A percentile compares a stretch with the other conserved stretches of the same genome.
Conservation (phyloP, 108 stramenopile genomes). For the Asterionellopsis glacialis region DNA sequence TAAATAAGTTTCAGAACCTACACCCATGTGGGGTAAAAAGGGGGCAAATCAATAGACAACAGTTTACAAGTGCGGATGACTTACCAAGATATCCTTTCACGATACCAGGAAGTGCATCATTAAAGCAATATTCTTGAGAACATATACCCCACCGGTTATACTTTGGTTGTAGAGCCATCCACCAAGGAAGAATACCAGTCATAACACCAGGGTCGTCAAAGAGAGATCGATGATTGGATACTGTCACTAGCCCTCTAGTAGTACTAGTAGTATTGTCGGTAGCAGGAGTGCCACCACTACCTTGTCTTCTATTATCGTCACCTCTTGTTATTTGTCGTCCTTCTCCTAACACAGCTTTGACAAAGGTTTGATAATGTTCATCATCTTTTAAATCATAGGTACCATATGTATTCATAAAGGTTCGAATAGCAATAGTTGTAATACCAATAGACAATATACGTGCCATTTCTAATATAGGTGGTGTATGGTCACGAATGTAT, state of each 20-base stretch:
- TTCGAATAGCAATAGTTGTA: conserved; percentile 36
- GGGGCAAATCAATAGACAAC: too few species aligned
- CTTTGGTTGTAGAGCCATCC: conserved; percentile 36
- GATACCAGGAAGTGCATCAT: conserved; percentile 30
- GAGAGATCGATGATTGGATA: conserved; percentile 61
- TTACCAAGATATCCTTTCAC: conserved; percentile 29
- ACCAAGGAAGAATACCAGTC: conserved; percentile 41
- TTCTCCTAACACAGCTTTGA: conserved; percentile 14
- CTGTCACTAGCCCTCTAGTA: conserved; percentile 38
- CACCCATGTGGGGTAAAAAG: too few species aligned
- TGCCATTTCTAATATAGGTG: conserved; percentile 23
- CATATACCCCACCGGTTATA: conserved; percentile 64
- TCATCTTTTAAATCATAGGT: conserved; percentile 24
- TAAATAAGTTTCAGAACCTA: too few species aligned
- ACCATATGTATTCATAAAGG: conserved; percentile 39
- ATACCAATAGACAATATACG: conserved; percentile 26
- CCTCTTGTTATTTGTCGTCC: background rate
- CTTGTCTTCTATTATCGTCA: too few species aligned
- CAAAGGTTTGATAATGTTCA: conserved; percentile 25
- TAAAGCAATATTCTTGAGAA: conserved; percentile 70
- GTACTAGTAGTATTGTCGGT: too few species aligned
- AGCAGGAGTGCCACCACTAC: too few species aligned
- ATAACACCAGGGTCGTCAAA: conserved; percentile 64
- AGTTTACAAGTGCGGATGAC: too few species aligned
- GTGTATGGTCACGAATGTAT: conserved; percentile 27